These are phyloP conservation scores for Colletotrichum lindemuthianum DNA, from an alignment of 2,329 filamentous ascomycete species.

Conservation along the genomic window DNA sequence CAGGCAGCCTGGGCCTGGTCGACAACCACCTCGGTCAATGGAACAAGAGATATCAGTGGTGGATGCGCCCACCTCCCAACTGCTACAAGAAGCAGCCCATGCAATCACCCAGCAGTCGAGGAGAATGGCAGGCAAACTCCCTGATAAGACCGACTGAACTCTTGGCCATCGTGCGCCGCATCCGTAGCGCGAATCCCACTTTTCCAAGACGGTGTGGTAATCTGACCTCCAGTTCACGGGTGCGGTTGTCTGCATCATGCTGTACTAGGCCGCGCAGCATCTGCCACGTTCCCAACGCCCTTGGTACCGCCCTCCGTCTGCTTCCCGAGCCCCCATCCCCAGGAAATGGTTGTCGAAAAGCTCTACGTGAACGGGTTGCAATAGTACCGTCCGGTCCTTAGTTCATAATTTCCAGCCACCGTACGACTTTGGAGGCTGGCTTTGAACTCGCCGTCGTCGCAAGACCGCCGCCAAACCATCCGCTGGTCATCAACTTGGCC, in stretches of 20 bases:
- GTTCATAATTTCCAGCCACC: conserved; percentile 5
- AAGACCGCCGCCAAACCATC: conserved; percentile 1
- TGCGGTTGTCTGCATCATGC: conserved; percentile 1
- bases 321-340: not conserved
- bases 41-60: too few species aligned
- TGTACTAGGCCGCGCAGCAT: conserved; percentile 1
- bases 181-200: conserved; percentile 3
- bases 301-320: not conserved
- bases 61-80: too few species aligned
- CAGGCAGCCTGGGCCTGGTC: too few species aligned
- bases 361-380: not conserved
- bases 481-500: conserved; percentile 8
- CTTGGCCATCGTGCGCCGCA: not conserved
- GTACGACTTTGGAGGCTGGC: not conserved
- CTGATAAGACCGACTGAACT: conserved; percentile 5
- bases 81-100: conserved; percentile 1
- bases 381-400: too few species aligned
- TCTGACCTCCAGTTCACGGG: not conserved
- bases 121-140: conserved; percentile 3
- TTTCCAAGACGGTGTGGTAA: conserved; percentile 4
- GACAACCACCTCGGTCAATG: too few species aligned
- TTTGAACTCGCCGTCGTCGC: conserved; percentile 15
- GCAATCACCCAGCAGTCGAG: not conserved
- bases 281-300: conserved; percentile 14
- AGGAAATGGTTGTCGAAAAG: conserved; percentile 3